These are phyloP conservation scores for Alternaria ethzedia DNA, from an alignment of 2,329 filamentous ascomycete species.

Conservation along the genomic window DNA sequence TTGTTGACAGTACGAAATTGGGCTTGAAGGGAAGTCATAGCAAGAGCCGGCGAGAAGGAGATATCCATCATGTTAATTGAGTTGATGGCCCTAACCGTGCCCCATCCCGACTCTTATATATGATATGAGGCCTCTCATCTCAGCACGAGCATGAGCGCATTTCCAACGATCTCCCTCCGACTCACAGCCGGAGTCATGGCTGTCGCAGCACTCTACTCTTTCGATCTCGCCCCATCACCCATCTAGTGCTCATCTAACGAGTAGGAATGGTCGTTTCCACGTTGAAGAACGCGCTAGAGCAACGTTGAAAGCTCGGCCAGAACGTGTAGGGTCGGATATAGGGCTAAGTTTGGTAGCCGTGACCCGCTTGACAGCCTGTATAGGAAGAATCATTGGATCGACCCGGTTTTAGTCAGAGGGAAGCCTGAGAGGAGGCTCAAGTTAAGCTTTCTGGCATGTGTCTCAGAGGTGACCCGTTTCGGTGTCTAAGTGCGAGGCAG, in stretches of 20 bases:
- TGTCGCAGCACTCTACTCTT: conserved; percentile 13
- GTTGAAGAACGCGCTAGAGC: conserved; percentile 7
- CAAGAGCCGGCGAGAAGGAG: background rate
- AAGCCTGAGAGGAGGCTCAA: conserved; percentile 23
- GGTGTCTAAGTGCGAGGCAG: conserved; percentile 18
- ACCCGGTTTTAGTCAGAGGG: conserved; percentile 10
- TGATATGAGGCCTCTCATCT: conserved; percentile 13
- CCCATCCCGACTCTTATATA: conserved; percentile 12
- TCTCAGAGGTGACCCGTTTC: conserved; percentile 7
- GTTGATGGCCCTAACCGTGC: background rate
- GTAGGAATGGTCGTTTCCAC: conserved; percentile 14
- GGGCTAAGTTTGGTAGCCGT: conserved; percentile 20
- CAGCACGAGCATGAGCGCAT: conserved; percentile 9
- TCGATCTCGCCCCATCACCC: conserved; percentile 18
- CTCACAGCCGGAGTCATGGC: conserved; percentile 7
- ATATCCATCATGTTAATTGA: conserved; percentile 4
- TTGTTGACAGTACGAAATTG: background rate
- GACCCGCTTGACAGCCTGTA: background rate
- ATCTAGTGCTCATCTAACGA: conserved; percentile 3
- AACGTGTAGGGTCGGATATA: conserved; percentile 9
- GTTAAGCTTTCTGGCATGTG: conserved; percentile 17
- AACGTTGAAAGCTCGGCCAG: conserved; percentile 15
- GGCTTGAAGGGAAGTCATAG: background rate
- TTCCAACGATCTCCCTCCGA: conserved; percentile 3
- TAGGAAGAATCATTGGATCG: conserved; percentile 10